Evolutionary conservation across 805 yeast species (phyloP).

Genomic region (Metschnikowia orientalis): DNA sequence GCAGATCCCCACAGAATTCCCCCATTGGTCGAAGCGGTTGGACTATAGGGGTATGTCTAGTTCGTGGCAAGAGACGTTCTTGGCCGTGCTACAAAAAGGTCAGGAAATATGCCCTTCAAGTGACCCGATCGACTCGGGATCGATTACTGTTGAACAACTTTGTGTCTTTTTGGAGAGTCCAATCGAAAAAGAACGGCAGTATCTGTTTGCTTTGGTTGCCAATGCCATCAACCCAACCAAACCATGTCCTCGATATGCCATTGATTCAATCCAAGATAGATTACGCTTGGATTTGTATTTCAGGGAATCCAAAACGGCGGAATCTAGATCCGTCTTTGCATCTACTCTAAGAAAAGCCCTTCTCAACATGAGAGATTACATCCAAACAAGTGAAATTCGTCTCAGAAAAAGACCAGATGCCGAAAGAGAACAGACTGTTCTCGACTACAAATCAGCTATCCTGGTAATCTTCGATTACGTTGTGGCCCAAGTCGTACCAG

Average conservation of each 20-base stretch:
- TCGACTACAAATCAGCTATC: constrained; percentile 1
- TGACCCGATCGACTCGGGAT: constrained; percentile 8
- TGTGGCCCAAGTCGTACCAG: constrained; percentile 49
- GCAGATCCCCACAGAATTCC: constrained; percentile 42
- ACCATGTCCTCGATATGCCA: constrained; percentile 46
- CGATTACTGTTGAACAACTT: constrained; percentile 16
- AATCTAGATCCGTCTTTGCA: constrained; percentile 60
- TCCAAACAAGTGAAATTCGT: constrained; percentile 28
- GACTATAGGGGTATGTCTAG: constrained; percentile 4
- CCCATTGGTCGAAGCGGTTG: constrained; percentile 28
- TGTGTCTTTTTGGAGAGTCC: constrained; percentile 44
- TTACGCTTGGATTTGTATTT: constrained; percentile 29
- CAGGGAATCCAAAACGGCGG: constrained; percentile 24
- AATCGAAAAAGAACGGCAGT: constrained; percentile 41
- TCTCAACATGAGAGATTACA: constrained; percentile 62
- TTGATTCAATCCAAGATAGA: constrained; percentile 39
- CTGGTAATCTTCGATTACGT: constrained; percentile 53
- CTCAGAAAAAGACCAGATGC: constrained; percentile 8
- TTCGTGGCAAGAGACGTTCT: constrained; percentile 7
- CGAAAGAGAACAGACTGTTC: constrained; percentile 4
- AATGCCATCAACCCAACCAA: constrained; percentile 58
- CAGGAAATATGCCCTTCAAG: constrained; percentile 5
- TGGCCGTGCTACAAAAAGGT: constrained; percentile 14
- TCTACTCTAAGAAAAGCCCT: constrained; percentile 61
- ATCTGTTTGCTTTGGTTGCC: constrained; percentile 57